Conservation (phyloP, 257 asterid species). For the Scutellaria barbata region DNA sequence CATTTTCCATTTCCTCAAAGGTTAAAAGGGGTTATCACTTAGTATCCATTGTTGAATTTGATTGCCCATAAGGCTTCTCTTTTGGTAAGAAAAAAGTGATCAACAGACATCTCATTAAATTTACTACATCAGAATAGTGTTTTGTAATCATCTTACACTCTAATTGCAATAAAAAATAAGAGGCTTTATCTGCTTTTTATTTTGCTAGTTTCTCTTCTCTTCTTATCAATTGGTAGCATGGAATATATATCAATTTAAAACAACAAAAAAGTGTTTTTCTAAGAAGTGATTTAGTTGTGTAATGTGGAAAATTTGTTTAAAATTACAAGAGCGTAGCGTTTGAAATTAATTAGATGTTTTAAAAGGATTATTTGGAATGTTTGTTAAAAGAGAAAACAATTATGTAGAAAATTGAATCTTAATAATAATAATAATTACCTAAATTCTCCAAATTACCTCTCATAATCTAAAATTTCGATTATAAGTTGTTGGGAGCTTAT, state of each 20-base stretch:
- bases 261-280: too few species aligned
- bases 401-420: too few species aligned
- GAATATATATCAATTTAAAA: constrained; percentile 10
- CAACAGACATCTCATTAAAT: constrained; percentile 34
- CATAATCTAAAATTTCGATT: too few species aligned
- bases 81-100: constrained; percentile 24
- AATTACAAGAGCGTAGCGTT: too few species aligned
- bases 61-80: constrained; percentile 4
- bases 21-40: constrained; percentile 11
- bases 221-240: constrained; percentile 26
- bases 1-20: neutral
- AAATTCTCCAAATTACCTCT: too few species aligned
- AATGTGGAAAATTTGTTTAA: too few species aligned
- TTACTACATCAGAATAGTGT: constrained; percentile 36
- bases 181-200: constrained; percentile 28
- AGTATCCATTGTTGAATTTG: constrained; percentile 4
- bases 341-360: too few species aligned
- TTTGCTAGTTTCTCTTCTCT: constrained; percentile 37
- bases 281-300: too few species aligned
- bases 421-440: too few species aligned
- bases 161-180: constrained; percentile 9
- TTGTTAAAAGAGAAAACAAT: too few species aligned
- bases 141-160: constrained; percentile 30
- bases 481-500: too few species aligned
- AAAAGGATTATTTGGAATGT: too few species aligned